Conservation (phyloP, 2,329 filamentous ascomycete species). For the Metarhizium guizhouense region DNA sequence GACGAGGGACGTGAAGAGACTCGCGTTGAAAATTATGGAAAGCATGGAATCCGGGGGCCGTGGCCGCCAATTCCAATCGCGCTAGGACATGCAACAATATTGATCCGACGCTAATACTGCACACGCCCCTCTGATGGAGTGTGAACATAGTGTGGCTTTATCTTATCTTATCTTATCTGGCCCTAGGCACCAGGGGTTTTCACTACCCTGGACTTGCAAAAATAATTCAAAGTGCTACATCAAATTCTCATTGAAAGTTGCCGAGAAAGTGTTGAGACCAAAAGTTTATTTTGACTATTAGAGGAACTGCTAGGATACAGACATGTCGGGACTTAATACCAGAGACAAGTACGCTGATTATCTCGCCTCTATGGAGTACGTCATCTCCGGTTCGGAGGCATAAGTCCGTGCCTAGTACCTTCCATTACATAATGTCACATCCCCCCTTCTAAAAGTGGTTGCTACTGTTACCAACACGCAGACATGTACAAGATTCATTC, state of each 20-base stretch:
- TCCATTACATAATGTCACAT: background rate
- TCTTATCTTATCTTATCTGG: conserved; percentile 11
- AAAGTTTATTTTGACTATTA: background rate
- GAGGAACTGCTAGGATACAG: too few relatives aligned
- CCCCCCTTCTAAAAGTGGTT: too few relatives aligned
- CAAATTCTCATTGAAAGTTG: background rate
- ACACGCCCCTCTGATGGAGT: background rate
- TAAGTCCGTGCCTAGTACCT: too few relatives aligned
- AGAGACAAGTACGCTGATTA: too few relatives aligned
- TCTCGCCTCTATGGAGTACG: too few relatives aligned
- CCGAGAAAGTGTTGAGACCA: background rate
- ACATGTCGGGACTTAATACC: too few relatives aligned
- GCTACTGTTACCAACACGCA: background rate
- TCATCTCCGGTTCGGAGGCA: too few relatives aligned
- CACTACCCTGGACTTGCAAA: background rate
- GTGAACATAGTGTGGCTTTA: conserved; percentile 1
- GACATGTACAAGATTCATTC: background rate
- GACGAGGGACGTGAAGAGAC: background rate
- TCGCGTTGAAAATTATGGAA: conserved; percentile 31
- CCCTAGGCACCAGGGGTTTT: background rate
- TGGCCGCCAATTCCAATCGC: conserved; percentile 30
- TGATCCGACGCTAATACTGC: conserved; percentile 21
- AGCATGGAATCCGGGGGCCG: conserved; percentile 28
- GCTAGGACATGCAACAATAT: conserved; percentile 29
- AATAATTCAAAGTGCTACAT: background rate